phyloP scores from a whole-genome alignment of 139 green algal species.

The Chlamydomonas sp. region DNA sequence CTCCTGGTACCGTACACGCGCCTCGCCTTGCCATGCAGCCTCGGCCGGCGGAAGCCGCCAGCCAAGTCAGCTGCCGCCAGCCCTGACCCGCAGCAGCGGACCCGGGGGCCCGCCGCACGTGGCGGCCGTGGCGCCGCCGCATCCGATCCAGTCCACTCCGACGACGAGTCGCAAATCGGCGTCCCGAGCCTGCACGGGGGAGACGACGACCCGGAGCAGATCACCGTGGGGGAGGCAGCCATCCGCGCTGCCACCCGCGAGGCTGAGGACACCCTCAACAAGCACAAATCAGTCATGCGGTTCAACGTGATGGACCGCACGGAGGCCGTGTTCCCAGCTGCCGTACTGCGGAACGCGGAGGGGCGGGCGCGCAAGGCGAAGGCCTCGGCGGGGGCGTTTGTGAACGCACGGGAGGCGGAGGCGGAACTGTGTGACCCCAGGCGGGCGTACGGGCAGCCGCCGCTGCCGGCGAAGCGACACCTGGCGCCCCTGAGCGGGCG shows the following conservation, averaged over 20 bases:
- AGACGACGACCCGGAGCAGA: background rate
- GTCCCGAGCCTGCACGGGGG: background rate
- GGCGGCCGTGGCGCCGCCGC: no score
- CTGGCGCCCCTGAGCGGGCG: conserved; percentile 30
- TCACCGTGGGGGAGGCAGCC: conserved; percentile 4
- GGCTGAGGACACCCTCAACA: conserved; percentile 34
- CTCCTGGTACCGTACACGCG: no score
- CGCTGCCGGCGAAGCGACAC: background rate
- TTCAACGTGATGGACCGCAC: conserved; percentile 1
- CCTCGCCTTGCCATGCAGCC: no score
- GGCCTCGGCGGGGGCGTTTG: conserved; percentile 15
- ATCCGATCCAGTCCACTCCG: background rate
- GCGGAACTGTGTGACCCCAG: conserved; percentile 37
- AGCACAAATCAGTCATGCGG: conserved; percentile 23
- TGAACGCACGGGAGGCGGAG: conserved; percentile 38
- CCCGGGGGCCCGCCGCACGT: no score
- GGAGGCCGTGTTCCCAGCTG: conserved; percentile 26
- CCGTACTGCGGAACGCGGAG: conserved; percentile 3
- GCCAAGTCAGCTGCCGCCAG: no score
- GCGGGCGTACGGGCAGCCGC: conserved; percentile 50
- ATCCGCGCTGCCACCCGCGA: conserved; percentile 29
- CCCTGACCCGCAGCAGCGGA: no score
- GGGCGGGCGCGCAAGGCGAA: background rate
- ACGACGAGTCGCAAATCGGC: background rate
- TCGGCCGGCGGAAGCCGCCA: no score